Base-by-base conservation (phyloP, 2,329 filamentous ascomycete species). In the Xylaria polymorpha region DNA sequence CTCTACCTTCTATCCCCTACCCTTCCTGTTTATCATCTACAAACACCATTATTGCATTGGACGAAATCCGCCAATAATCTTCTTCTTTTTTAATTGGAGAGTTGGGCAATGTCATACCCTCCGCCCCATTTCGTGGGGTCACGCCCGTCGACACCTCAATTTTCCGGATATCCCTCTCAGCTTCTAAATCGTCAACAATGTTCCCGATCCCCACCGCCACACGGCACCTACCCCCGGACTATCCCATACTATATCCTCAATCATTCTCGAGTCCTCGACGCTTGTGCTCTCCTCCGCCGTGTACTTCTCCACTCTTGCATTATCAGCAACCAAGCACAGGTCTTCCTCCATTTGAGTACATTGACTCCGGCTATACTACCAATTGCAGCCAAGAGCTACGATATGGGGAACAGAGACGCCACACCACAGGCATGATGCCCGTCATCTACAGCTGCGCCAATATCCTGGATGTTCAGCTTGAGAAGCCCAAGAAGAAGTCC, bases 61-160 rank as follows among this genome's bases (percentile, higher is more conserved):
- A 37, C 46, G 29, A 48, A 3, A 35, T 53, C 10, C 50, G 4
- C 53, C 32, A 56, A 39, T 37, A 22, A 56, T 5, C 50, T 12
- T 14, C 5, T 37, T 14, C 0, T 14, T 32, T 43, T 29, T 44
- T 60, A 3, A 61, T 64, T 61, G 66, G 66, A 61, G 29, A 50
- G 3, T 37, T 53, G 18, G 32, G 37, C 46, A 37, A 71, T 71
- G 68, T 59, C 68, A 10, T 65, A 65, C 10, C 48, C 35, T 12
- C 10, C 53, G 9, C 61, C 66, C 29, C 58, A n/a, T 25, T 57
- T 63, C 41, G 41, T 59, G 66, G 51, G 61, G 25, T 59, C 61
- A 14, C 57, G 68, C 51, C 68, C 68, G 9, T 65, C 58, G 18
- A 70, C 62, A 1, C 61, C 61, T 44, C 68, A 62, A 46, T 65